Conservation (phyloP, 441 rosid species). For the Cnidoscolus chayamansa region DNA sequence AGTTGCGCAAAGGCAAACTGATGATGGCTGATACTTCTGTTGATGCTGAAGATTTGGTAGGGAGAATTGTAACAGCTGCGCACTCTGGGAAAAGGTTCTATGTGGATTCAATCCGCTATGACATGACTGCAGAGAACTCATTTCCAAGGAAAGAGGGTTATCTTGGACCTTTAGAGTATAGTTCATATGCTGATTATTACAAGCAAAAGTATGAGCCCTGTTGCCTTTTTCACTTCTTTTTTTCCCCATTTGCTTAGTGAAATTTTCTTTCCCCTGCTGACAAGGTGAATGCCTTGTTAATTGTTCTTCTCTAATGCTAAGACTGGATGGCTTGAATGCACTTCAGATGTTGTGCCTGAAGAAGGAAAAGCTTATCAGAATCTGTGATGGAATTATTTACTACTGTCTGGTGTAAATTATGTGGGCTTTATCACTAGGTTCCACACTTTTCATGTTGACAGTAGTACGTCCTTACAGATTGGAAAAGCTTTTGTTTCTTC, state of each 20-base stretch:
- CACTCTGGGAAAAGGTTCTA: constrained; percentile 99
- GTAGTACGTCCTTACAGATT: constrained; percentile 39
- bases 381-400: constrained; percentile 30
- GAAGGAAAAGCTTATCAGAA: constrained; percentile 39
- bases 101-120: constrained; percentile 82
- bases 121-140: constrained; percentile 93
- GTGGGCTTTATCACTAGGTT: constrained; percentile 8
- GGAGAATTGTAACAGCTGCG: constrained; percentile 95
- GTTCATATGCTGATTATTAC: constrained; percentile 93
- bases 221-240: constrained; percentile 5
- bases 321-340: constrained; percentile 42
- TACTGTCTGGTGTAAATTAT: constrained; percentile 24
- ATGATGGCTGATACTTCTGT: constrained; percentile 80
- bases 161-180: constrained; percentile 97
- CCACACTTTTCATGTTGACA: constrained; percentile 8
- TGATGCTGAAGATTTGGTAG: constrained; percentile 57
- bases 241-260: not conserved
- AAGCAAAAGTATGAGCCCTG: constrained; percentile 74
- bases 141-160: constrained; percentile 99
- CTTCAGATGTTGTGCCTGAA: constrained; percentile 53
- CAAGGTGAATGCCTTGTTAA: constrained; percentile 15
- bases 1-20: constrained; percentile 53
- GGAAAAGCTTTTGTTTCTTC: constrained; percentile 53
- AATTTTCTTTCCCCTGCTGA: constrained; percentile 2
- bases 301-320: constrained; percentile 25